Conservation (phyloP, 306 rosid genomes). For the Trifolium fragiferum region DNA sequence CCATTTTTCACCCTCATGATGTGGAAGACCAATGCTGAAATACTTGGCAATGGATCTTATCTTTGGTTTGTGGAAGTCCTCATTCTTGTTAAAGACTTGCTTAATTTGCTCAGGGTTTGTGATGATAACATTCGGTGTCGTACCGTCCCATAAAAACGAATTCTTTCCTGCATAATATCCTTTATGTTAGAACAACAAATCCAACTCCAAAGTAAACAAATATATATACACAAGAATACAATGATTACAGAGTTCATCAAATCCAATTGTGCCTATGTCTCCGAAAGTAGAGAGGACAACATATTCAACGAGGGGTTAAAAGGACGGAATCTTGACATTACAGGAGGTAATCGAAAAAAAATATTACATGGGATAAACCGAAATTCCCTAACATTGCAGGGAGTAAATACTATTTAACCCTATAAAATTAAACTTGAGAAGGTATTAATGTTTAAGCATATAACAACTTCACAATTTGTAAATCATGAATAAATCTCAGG, state of each 20-base stretch:
- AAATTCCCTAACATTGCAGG: no score
- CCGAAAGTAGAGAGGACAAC: no score
- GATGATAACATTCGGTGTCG: conserved; percentile 41
- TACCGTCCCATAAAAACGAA: conserved; percentile 45
- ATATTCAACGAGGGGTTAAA: no score
- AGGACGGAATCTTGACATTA: no score
- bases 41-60: background rate
- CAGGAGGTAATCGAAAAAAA: no score
- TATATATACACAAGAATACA: background rate
- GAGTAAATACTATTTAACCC: no score
- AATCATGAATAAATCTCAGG: no score
- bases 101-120: conserved; percentile 44
- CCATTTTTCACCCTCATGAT: conserved; percentile 55
- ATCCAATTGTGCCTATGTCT: no score
- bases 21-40: background rate
- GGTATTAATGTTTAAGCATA: no score
- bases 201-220: background rate
- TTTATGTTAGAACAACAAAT: background rate
- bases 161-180: conserved; percentile 36
- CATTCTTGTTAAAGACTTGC: conserved; percentile 28
- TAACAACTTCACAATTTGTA: no score
- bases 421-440: no score
- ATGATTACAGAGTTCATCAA: background rate
- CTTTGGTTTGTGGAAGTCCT: conserved; percentile 24
- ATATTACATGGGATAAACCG: no score